Conservation (phyloP, 2,329 filamentous ascomycete species). For the Phyllosticta citribraziliensis region DNA sequence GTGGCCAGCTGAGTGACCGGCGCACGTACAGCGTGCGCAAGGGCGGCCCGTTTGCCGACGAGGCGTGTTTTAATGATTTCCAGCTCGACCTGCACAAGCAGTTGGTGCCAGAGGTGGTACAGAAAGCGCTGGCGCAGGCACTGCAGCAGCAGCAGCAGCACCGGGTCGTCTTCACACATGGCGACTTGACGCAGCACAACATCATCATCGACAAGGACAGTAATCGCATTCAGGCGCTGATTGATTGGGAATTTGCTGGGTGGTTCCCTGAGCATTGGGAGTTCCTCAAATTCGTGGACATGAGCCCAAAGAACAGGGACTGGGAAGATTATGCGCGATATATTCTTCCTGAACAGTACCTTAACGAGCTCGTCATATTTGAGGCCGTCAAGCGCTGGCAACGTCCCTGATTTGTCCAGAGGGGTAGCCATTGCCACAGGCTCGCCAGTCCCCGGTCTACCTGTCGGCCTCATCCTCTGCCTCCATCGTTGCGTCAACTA, state of each 20-base stretch:
- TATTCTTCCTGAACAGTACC: background rate
- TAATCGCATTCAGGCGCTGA: constrained; percentile 7
- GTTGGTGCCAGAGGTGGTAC: constrained; percentile 3
- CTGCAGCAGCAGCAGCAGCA: background rate
- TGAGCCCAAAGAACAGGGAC: background rate
- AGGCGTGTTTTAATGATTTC: constrained; percentile 9
- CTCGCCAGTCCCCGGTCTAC: too few species aligned
- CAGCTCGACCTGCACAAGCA: constrained; percentile 10
- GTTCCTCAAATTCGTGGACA: constrained; percentile 12
- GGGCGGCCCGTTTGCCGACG: constrained; percentile 8
- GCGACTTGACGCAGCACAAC: constrained; percentile 13
- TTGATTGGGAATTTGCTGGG: constrained; percentile 14
- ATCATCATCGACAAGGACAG: constrained; percentile 12
- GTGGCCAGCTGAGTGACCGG: constrained; percentile 3
- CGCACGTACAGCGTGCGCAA: constrained; percentile 4
- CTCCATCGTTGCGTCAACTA: background rate
- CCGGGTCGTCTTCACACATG: constrained; percentile 14
- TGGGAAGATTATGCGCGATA: background rate
- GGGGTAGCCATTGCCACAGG: too few species aligned
- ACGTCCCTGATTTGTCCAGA: too few species aligned
- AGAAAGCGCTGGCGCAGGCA: constrained; percentile 3
- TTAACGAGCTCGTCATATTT: background rate
- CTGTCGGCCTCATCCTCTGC: background rate
- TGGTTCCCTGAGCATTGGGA: constrained; percentile 16
- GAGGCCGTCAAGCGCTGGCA: background rate